Conservation (phyloP, 345 rosid genomes). For the Eucalyptus pumila region DNA sequence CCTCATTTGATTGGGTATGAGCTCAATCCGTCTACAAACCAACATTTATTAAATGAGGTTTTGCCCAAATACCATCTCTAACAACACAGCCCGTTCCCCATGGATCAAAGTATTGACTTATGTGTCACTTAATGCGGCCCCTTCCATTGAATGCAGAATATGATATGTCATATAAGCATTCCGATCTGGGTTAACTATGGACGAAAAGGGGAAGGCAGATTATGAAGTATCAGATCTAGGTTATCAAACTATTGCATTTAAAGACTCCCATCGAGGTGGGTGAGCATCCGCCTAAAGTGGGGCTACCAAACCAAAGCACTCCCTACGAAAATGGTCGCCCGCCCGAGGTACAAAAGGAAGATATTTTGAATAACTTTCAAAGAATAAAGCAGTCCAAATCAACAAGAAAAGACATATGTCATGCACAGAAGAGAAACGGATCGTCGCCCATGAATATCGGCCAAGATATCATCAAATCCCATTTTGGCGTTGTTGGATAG, state of each 20-base stretch:
- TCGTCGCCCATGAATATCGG: background rate
- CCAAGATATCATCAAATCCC: background rate
- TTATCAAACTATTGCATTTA: background rate
- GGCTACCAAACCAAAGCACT: background rate
- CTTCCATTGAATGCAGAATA: background rate
- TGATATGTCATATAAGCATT: background rate
- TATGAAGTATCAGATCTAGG: background rate
- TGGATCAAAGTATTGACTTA: background rate
- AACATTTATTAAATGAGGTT: background rate
- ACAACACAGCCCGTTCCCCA: background rate
- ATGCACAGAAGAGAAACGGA: background rate
- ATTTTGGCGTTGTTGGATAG: background rate
- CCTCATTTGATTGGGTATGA: background rate
- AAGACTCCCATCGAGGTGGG: background rate
- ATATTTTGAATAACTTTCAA: background rate
- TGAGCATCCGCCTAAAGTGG: background rate
- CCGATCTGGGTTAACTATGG: background rate
- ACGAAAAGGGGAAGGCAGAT: background rate
- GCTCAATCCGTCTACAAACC: background rate
- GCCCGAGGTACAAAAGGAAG: background rate
- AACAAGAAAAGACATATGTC: background rate
- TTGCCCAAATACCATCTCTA: background rate
- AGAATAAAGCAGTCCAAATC: background rate
- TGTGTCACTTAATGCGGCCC: background rate
- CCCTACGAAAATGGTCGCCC: background rate